Percentiles rank a stretch among this genome's conserved stretches.
These are phyloP conservation scores for Lumnitzera racemosa DNA, from an alignment of 345 rosid species.

Conservation along the genomic window DNA sequence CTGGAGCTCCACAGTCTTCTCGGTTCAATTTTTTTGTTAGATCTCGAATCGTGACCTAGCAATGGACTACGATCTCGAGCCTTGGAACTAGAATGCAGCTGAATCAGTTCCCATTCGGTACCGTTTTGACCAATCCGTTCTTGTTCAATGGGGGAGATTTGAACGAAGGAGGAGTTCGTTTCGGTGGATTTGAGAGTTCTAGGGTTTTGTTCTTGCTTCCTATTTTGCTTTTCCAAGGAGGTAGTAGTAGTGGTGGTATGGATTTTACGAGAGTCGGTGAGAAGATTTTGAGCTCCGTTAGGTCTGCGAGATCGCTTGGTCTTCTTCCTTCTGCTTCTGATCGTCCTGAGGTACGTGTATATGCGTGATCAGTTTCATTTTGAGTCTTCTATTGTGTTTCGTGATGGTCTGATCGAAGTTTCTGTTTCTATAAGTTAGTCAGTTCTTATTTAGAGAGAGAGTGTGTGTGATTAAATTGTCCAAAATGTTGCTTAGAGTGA, in stretches of 20 bases:
- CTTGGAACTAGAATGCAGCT: conserved; percentile 67
- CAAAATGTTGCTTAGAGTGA: too few relatives aligned
- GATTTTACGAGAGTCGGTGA: conserved; percentile 93
- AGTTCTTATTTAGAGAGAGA: too few relatives aligned
- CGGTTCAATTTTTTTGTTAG: background rate
- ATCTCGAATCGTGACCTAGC: background rate
- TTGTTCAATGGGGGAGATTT: conserved; percentile 52
- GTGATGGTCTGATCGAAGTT: too few relatives aligned
- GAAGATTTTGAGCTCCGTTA: conserved; percentile 83
- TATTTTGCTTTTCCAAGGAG: conserved; percentile 67
- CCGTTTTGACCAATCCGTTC: conserved; percentile 53
- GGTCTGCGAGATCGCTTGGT: conserved; percentile 88
- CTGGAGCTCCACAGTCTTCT: too few relatives aligned
- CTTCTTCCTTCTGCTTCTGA: conserved; percentile 68
- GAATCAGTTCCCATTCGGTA: conserved; percentile 59
- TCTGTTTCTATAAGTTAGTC: too few relatives aligned
- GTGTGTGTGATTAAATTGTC: too few relatives aligned
- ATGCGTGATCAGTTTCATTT: background rate
- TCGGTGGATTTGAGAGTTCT: conserved; percentile 61
- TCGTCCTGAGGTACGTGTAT: conserved; percentile 78
- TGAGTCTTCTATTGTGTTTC: background rate
- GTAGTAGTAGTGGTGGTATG: conserved; percentile 60
- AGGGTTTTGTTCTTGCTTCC: conserved; percentile 82
- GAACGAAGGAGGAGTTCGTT: conserved; percentile 24
- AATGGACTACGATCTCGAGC: conserved; percentile 20